Evolutionary conservation across 257 asterid genomes (phyloP).

Genomic region (Henckelia pumila): DNA sequence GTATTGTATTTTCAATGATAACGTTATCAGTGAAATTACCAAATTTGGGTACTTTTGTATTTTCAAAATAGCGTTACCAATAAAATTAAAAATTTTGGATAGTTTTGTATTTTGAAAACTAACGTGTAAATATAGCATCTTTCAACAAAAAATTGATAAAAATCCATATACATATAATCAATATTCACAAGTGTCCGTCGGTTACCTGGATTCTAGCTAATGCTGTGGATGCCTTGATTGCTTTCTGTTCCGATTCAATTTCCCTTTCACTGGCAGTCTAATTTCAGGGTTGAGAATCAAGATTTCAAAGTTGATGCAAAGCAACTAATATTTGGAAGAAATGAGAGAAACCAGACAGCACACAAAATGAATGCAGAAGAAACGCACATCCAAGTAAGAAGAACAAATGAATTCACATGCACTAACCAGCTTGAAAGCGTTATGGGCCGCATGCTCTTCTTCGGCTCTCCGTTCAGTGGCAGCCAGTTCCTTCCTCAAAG

Average conservation of each 20-base stretch:
- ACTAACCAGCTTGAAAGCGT: constrained; percentile 78
- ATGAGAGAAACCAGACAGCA: constrained; percentile 7
- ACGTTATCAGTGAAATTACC: too few species aligned
- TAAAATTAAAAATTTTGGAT: too few species aligned
- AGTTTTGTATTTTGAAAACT: too few species aligned
- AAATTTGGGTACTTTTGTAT: too few species aligned
- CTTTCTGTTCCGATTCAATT: constrained; percentile 91
- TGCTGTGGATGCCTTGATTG: constrained; percentile 89
- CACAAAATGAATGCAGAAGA: constrained; percentile 2
- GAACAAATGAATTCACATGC: neutral
- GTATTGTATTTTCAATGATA: too few species aligned
- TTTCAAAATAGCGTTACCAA: too few species aligned
- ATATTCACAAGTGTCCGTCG: constrained; percentile 6
- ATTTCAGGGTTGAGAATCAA: constrained; percentile 9
- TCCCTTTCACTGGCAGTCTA: constrained; percentile 97
- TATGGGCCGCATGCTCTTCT: constrained; percentile 93
- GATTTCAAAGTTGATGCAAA: constrained; percentile 26
- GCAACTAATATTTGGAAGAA: neutral
- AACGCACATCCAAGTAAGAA: constrained; percentile 5
- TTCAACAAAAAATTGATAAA: too few species aligned
- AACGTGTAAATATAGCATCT: too few species aligned
- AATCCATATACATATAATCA: too few species aligned
- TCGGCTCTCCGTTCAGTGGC: constrained; percentile 92
- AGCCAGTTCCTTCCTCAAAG: constrained; percentile 84
- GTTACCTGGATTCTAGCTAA: constrained; percentile 91